These are phyloP conservation scores for Golubevia pallescens DNA, from an alignment of 1,284 basidiomycete genomes.

Conservation along the genomic window DNA sequence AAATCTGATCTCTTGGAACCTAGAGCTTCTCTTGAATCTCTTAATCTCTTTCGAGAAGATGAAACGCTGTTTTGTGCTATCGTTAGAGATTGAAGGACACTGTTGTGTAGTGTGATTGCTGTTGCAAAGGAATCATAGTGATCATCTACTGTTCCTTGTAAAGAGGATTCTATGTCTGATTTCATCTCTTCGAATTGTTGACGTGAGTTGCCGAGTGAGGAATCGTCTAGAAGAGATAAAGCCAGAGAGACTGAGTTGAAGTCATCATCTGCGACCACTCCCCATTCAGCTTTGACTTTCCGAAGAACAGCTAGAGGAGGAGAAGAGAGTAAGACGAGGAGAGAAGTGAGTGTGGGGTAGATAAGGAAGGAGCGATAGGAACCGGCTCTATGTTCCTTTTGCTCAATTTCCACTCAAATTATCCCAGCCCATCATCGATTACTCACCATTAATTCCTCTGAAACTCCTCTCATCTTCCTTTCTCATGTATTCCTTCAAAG, in stretches of 20 bases:
- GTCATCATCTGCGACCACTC: slow-evolving; percentile 49
- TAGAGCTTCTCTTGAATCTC: slow-evolving; percentile 54
- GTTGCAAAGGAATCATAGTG: slow-evolving; percentile 63
- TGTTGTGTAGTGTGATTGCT: slow-evolving; percentile 60
- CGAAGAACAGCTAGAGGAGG: slow-evolving; percentile 32
- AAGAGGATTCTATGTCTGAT: slow-evolving; percentile 37
- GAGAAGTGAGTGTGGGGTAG: not conserved
- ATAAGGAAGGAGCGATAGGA: not conserved
- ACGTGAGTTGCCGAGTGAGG: slow-evolving; percentile 40
- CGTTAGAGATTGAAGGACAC: slow-evolving; percentile 38
- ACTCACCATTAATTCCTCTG: slow-evolving; percentile 38
- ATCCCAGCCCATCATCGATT: not conserved
- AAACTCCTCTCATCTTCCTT: slow-evolving; percentile 36
- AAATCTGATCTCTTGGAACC: slow-evolving; percentile 56
- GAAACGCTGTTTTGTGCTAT: slow-evolving; percentile 45
- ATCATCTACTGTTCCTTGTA: slow-evolving; percentile 61
- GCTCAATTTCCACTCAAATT: not conserved
- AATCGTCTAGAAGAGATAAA: slow-evolving; percentile 51
- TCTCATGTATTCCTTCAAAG: slow-evolving; percentile 34
- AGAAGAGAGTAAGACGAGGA: not conserved
- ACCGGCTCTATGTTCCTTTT: not conserved
- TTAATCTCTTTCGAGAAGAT: slow-evolving; percentile 33
- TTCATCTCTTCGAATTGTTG: slow-evolving; percentile 47
- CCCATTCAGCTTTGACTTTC: slow-evolving; percentile 60
- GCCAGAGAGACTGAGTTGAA: slow-evolving; percentile 56